A percentile compares a stretch with the other conserved stretches of the same genome.
These are phyloP conservation scores for Crucibulum laeve DNA, from an alignment of 768 basidiomycete genomes.

Conservation along the genomic window DNA sequence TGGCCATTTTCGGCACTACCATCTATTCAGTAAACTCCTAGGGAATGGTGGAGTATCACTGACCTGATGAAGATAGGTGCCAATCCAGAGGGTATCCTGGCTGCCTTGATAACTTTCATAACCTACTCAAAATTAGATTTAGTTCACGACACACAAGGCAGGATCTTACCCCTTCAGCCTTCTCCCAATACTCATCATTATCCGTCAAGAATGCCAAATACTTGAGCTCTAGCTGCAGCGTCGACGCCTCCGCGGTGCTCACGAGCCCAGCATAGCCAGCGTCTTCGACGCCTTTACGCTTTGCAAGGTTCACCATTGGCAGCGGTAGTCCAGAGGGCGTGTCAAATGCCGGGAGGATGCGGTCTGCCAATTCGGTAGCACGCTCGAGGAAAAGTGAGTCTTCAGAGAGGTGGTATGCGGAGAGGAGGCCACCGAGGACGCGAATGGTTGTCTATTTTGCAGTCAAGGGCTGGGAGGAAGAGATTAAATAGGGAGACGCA, in stretches of 20 bases:
- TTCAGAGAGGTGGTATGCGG: conserved; percentile 78
- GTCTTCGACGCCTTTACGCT: conserved; percentile 58
- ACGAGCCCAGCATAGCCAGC: conserved; percentile 54
- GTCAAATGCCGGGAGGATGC: conserved; percentile 79
- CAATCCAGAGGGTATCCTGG: conserved; percentile 61
- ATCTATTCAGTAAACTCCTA: background rate
- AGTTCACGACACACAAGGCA: background rate
- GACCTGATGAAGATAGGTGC: conserved; percentile 85
- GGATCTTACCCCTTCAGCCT: conserved; percentile 59
- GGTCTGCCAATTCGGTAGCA: conserved; percentile 79
- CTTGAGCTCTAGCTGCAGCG: conserved; percentile 85
- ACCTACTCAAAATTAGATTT: conserved; percentile 22
- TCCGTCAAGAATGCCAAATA: conserved; percentile 79
- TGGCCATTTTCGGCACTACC: conserved; percentile 35
- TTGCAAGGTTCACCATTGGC: conserved; percentile 70
- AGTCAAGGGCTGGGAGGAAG: background rate
- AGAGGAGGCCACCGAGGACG: conserved; percentile 84
- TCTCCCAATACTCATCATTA: conserved; percentile 79
- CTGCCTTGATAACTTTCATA: conserved; percentile 66
- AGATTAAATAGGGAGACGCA: conserved; percentile 24
- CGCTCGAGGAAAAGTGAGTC: conserved; percentile 72
- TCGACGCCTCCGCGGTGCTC: conserved; percentile 82
- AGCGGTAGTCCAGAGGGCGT: conserved; percentile 79
- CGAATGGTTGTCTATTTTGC: conserved; percentile 82
- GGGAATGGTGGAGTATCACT: conserved; percentile 4